Conservation (phyloP, 768 basidiomycete genomes). For the Hydnum rufescens region DNA sequence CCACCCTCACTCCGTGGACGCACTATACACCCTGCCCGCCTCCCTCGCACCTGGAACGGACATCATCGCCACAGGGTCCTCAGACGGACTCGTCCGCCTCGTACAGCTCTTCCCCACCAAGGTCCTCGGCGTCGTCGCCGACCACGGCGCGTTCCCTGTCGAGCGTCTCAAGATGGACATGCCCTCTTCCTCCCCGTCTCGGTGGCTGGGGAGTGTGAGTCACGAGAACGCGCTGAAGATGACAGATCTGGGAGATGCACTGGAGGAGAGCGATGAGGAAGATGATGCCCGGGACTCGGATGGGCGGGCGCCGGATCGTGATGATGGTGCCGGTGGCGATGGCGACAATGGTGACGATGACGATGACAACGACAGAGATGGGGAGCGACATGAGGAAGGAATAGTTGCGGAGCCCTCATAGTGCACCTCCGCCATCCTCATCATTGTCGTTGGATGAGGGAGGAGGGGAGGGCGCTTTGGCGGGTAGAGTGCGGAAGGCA, state of each 20-base stretch:
- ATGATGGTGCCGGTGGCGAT: slow-evolving; percentile 14
- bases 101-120: slow-evolving; percentile 79
- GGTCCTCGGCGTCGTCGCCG: slow-evolving; percentile 72
- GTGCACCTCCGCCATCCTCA: too few relatives aligned
- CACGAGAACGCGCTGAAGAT: slow-evolving; percentile 75
- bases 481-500: too few relatives aligned
- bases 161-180: slow-evolving; percentile 50
- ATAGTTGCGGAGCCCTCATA: too few relatives aligned
- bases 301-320: slow-evolving; percentile 16
- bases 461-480: too few relatives aligned
- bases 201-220: slow-evolving; percentile 85
- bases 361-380: slow-evolving; percentile 6
- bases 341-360: slow-evolving; percentile 15
- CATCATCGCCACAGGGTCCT: slow-evolving; percentile 73
- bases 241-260: slow-evolving; percentile 65
- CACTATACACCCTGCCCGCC: slow-evolving; percentile 55
- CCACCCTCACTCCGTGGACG: slow-evolving; percentile 81
- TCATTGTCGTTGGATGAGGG: too few relatives aligned
- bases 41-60: slow-evolving; percentile 45
- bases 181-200: slow-evolving; percentile 19
- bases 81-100: slow-evolving; percentile 76
- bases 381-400: too few relatives aligned
- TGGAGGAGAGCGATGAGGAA: slow-evolving; percentile 33
- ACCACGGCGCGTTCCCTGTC: slow-evolving; percentile 83
- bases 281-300: slow-evolving; percentile 19